These are phyloP conservation scores for Mucuna pruriens DNA, from an alignment of 306 rosid species.

Conservation along the genomic window DNA sequence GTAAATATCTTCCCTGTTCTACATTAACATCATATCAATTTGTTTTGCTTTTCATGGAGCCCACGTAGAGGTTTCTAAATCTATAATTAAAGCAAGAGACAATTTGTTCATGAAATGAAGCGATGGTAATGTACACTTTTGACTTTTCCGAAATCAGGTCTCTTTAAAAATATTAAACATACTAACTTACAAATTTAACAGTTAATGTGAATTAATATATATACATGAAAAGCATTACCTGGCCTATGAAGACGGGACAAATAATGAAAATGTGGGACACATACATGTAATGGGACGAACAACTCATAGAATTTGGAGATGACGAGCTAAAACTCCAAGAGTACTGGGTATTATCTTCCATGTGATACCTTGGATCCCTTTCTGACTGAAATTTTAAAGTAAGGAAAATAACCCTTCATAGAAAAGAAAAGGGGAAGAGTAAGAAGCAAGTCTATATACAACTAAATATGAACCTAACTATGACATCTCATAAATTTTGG, in stretches of 20 bases:
- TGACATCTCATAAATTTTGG: background rate
- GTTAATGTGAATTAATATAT: no score
- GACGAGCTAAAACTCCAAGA: background rate
- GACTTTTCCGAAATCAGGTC: no score
- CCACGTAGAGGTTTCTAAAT: no score
- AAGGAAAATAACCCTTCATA: background rate
- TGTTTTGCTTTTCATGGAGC: no score
- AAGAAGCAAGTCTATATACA: background rate
- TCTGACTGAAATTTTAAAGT: background rate
- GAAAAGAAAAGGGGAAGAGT: background rate
- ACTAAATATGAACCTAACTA: background rate
- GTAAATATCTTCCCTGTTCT: no score
- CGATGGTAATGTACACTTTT: no score
- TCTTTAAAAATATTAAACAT: no score
- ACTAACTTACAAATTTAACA: no score
- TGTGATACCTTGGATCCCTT: background rate
- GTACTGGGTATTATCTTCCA: background rate
- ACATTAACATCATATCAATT: no score
- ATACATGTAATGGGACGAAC: background rate
- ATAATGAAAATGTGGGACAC: background rate
- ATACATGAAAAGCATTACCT: slow-evolving; percentile 2
- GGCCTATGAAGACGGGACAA: background rate
- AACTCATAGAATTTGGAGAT: background rate
- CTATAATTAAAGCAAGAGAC: no score
- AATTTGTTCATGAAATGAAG: no score